phyloP scores from a whole-genome alignment of 2,329 filamentous ascomycete genomes.

The Diplodia seriata region DNA sequence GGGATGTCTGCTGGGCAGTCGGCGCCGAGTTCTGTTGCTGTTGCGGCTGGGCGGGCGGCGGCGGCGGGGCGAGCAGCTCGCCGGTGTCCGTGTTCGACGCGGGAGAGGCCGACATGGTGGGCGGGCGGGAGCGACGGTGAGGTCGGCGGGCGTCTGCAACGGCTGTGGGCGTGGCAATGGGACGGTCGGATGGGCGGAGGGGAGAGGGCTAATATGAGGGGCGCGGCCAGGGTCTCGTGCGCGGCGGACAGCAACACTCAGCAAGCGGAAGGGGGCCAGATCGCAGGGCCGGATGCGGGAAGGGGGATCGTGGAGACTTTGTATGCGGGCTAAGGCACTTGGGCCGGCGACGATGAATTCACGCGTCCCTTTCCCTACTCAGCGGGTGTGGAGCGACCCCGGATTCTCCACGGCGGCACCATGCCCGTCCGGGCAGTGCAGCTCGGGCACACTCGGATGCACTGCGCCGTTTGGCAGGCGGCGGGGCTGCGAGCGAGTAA shows the following conservation, averaged over 20 bases:
- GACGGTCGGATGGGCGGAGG: neutral
- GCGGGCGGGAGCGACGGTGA: neutral
- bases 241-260: neutral
- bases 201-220: conserved; percentile 4
- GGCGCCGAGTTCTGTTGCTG: neutral
- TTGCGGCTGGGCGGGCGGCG: neutral
- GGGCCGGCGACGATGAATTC: conserved; percentile 20
- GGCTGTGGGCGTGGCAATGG: neutral
- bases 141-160: conserved; percentile 2
- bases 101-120: conserved; percentile 33
- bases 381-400: conserved; percentile 29
- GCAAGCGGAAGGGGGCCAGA: conserved; percentile 14
- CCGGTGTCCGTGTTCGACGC: conserved; percentile 27
- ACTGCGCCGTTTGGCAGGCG: conserved; percentile 28
- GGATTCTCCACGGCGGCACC: conserved; percentile 30
- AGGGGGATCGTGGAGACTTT: conserved; percentile 32
- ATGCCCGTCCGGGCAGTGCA: conserved; percentile 15
- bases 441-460: conserved; percentile 28
- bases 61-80: conserved; percentile 7
- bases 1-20: neutral
- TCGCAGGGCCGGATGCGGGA: conserved; percentile 31
- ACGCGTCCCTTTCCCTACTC: conserved; percentile 27
- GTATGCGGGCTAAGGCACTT: conserved; percentile 25
- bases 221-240: conserved; percentile 20
- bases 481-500: conserved; percentile 21